phyloP scores from a whole-genome alignment of 306 rosid genomes.

The Sicyos baderoa region DNA sequence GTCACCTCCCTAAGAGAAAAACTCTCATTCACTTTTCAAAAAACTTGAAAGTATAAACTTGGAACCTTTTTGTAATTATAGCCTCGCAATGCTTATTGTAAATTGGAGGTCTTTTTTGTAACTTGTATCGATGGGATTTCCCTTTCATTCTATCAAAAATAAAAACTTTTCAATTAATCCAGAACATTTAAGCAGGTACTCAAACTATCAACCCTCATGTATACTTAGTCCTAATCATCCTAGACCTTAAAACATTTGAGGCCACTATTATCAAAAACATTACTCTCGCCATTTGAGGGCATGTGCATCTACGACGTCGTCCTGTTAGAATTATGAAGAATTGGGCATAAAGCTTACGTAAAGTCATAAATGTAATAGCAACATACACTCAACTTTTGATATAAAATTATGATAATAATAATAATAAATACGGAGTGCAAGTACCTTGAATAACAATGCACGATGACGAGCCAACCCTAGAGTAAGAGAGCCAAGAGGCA shows the following conservation, averaged over 20 bases:
- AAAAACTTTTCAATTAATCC: not conserved
- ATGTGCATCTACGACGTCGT: not conserved
- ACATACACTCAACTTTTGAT: not conserved
- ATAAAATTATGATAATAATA: not conserved
- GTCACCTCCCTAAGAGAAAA: not conserved
- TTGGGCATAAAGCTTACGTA: not conserved
- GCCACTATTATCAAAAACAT: not conserved
- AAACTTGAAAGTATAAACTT: no score
- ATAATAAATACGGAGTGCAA: not conserved
- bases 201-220: not conserved
- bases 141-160: no score
- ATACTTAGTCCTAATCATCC: not conserved
- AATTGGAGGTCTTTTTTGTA: no score
- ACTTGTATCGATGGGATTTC: no score
- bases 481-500: slow-evolving; percentile 88
- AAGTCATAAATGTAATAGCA: slow-evolving; percentile 8
- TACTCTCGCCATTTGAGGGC: not conserved
- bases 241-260: not conserved
- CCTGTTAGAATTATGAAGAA: slow-evolving; percentile 1
- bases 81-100: no score
- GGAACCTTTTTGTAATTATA: no score
- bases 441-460: slow-evolving; percentile 91
- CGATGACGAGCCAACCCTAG: slow-evolving; percentile 98
- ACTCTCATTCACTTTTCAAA: not conserved
- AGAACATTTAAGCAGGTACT: not conserved